These are phyloP conservation scores for Solidago caesia DNA, from an alignment of 129 eudicot genomes.

Conservation along the genomic window DNA sequence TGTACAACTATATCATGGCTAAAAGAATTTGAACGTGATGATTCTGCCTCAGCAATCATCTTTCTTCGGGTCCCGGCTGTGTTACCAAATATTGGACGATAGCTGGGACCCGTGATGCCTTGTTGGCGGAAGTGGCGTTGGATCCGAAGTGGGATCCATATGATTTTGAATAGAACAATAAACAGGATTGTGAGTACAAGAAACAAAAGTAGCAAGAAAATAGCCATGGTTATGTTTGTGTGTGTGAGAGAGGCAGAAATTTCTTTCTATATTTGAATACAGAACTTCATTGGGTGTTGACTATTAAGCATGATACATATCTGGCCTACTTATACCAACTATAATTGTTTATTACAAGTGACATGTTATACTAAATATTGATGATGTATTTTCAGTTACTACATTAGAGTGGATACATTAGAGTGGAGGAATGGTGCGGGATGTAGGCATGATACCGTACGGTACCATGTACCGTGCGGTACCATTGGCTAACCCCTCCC, in stretches of 20 bases:
- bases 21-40: constrained; percentile 47
- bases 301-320: background rate
- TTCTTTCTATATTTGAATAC: background rate
- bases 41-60: constrained; percentile 57
- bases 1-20: constrained; percentile 46
- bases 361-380: too few species aligned
- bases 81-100: constrained; percentile 77
- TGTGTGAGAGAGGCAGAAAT: constrained; percentile 1
- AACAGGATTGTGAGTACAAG: constrained; percentile 18
- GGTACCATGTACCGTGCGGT: too few species aligned
- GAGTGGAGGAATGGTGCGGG: too few species aligned
- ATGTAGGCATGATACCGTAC: too few species aligned
- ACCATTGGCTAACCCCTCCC: too few species aligned
- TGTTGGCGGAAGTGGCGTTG: constrained; percentile 60
- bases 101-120: constrained; percentile 64
- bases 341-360: too few species aligned
- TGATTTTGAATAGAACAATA: constrained; percentile 28
- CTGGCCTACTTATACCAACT: too few species aligned
- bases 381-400: too few species aligned
- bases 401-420: too few species aligned
- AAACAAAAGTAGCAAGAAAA: constrained; percentile 14
- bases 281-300: background rate
- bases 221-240: constrained; percentile 30
- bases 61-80: constrained; percentile 56
- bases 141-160: constrained; percentile 64